phyloP scores from a whole-genome alignment of 2,329 filamentous ascomycete genomes.

The Amesomyces nigricolor region DNA sequence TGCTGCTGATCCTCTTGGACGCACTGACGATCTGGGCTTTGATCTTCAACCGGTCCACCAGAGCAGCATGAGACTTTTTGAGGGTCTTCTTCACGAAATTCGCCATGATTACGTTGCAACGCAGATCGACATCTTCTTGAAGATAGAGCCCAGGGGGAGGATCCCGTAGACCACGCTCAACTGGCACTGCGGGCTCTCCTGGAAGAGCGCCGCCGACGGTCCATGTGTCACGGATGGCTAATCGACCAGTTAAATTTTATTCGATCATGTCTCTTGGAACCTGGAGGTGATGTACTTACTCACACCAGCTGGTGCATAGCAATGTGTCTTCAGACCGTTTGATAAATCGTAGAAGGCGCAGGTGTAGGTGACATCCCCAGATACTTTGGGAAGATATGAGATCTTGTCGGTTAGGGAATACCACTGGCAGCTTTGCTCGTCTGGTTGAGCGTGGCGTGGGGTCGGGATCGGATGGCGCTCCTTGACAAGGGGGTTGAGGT shows the following conservation, averaged over 20 bases:
- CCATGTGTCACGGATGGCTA: slow-evolving; percentile 65
- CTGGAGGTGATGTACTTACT: slow-evolving; percentile 17
- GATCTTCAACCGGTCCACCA: slow-evolving; percentile 60
- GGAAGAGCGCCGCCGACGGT: slow-evolving; percentile 65
- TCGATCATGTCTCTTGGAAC: neutral
- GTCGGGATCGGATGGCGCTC: slow-evolving; percentile 63
- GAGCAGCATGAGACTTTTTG: slow-evolving; percentile 64
- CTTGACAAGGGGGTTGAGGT: slow-evolving; percentile 77
- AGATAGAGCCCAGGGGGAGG: slow-evolving; percentile 69
- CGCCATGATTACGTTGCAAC: slow-evolving; percentile 70
- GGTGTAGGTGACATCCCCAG: slow-evolving; percentile 68
- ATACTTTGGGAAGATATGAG: slow-evolving; percentile 64
- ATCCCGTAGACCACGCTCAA: slow-evolving; percentile 60
- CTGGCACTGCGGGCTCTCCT: slow-evolving; percentile 59
- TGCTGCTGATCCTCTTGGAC: neutral
- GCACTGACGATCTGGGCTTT: slow-evolving; percentile 38
- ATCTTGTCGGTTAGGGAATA: slow-evolving; percentile 75
- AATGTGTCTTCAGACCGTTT: slow-evolving; percentile 72
- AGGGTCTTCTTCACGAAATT: slow-evolving; percentile 78
- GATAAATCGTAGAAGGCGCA: slow-evolving; percentile 73
- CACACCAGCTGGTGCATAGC: slow-evolving; percentile 75
- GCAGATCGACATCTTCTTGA: slow-evolving; percentile 79
- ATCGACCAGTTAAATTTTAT: neutral
- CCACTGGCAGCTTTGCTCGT: slow-evolving; percentile 71
- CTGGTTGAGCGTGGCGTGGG: slow-evolving; percentile 58